phyloP scores from a whole-genome alignment of 371 early-diverging fungal genomes.

The Cokeromyces recurvatus region DNA sequence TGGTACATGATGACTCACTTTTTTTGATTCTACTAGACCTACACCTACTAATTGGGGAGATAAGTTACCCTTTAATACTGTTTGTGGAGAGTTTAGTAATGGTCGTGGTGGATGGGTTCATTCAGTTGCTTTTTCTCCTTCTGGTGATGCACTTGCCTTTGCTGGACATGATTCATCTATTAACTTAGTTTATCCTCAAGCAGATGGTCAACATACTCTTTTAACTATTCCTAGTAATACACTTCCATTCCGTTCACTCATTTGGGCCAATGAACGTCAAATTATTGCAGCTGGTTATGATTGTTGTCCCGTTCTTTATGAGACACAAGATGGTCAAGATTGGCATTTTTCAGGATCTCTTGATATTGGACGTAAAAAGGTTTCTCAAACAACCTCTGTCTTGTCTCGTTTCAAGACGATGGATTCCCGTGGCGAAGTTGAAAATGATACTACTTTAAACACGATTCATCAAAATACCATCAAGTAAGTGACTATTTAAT shows the following conservation, averaged over 20 bases:
- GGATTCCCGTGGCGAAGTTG: conserved; percentile 81
- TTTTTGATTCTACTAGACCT: conserved; percentile 55
- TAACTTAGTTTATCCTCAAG: conserved; percentile 66
- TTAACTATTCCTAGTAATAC: conserved; percentile 56
- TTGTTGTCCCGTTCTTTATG: conserved; percentile 82
- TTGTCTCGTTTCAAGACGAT: conserved; percentile 88
- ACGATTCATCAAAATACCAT: conserved; percentile 95
- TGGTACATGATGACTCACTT: too few relatives aligned
- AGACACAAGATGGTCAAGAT: conserved; percentile 50
- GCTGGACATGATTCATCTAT: conserved; percentile 86
- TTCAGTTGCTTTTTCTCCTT: conserved; percentile 88
- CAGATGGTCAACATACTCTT: conserved; percentile 52
- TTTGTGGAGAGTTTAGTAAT: conserved; percentile 85
- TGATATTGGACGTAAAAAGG: conserved; percentile 67
- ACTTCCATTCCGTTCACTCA: conserved; percentile 76
- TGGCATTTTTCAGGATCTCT: conserved; percentile 76
- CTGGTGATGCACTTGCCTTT: conserved; percentile 87
- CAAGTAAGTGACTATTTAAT: conserved; percentile 50
- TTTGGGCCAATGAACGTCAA: conserved; percentile 73
- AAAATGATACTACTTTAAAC: conserved; percentile 67
- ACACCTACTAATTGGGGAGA: conserved; percentile 88
- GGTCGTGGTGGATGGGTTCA: conserved; percentile 92
- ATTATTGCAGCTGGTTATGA: conserved; percentile 92
- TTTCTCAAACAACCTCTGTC: conserved; percentile 54
- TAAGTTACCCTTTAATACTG: conserved; percentile 88